Percentiles rank a stretch among this genome's conserved stretches.
These are phyloP conservation scores for Colletotrichum endophyticum DNA, from an alignment of 2,329 filamentous ascomycete genomes.

Conservation along the genomic window DNA sequence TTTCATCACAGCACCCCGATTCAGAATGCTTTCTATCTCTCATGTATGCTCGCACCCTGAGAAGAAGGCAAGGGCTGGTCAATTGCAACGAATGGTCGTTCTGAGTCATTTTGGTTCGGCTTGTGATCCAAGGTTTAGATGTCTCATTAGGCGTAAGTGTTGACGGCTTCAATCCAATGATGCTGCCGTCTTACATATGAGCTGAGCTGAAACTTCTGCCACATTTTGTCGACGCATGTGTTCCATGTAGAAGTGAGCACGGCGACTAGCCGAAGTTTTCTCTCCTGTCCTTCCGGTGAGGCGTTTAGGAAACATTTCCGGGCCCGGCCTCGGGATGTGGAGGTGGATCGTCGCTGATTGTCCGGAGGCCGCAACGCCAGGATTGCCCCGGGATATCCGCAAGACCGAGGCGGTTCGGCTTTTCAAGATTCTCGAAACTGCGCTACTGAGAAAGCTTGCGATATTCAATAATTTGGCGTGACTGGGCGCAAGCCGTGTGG, in stretches of 20 bases:
- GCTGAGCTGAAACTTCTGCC: neutral
- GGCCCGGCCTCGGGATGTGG: neutral
- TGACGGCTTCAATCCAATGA: neutral
- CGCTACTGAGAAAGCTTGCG: neutral
- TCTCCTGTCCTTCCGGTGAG: neutral
- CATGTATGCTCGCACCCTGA: neutral
- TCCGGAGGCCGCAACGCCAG: neutral
- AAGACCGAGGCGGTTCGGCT: neutral
- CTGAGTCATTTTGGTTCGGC: neutral
- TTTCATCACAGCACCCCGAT: neutral
- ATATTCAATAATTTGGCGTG: neutral
- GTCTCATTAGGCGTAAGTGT: neutral
- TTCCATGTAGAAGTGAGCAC: neutral
- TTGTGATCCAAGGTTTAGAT: neutral
- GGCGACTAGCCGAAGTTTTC: neutral
- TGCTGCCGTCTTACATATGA: neutral
- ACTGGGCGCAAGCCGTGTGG: neutral
- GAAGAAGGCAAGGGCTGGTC: fast-evolving
- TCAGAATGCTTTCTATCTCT: fast-evolving
- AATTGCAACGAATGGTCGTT: neutral
- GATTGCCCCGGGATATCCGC: neutral
- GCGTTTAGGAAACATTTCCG: neutral
- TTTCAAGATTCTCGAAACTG: neutral
- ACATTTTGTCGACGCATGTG: neutral
- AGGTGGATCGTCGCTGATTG: neutral